Base-by-base conservation (phyloP, 2,329 filamentous ascomycete species). In the Fusarium azukiicola region DNA sequence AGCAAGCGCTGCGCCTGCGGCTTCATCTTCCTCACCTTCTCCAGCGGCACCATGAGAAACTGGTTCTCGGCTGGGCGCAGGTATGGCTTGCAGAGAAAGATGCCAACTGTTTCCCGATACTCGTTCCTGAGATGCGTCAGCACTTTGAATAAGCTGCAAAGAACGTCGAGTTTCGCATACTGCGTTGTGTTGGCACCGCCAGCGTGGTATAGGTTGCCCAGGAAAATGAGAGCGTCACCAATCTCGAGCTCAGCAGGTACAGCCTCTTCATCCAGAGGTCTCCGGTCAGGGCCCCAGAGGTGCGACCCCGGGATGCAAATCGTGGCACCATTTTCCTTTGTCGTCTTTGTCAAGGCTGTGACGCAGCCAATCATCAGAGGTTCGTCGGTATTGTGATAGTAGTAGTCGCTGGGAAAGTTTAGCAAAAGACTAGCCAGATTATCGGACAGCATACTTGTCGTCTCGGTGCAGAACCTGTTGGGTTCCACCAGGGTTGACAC, bases 221-320 rank as follows among this genome's bases (percentile, higher is more conserved):
- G 69, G 50, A 89, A 87, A 36, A 89, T 85, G 44, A 86, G 81
- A 9, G 87, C 86, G 49, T 89, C 87, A 2, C 88, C 87, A 9
- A 85, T 77, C n/a, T 88, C 85, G 19, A 89, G 81, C 67, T 89
- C 87, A 2, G 86, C 87, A 0, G 86, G 84, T 4, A 87, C 79
- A 2, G 87, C 86, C 63, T 89, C 88, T 13, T 87, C 83, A 32
- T 86, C 82, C 14, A 84, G 74, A 2, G 88, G 88, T 9, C 79
- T 81, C 1, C 86, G 83, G 1, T 88, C 86, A 10, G 85, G 82
- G 1, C 84, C 86, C 88, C 88, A 89, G 7, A 87, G 80, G 74
- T 89, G 88, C 16, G 85, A 87, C 10, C 85, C 84, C 0, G 87
- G 88, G 50, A 89, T 89, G 3, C 85, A 86, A n/a, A 87, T 80